Base-by-base conservation (phyloP, 2,329 filamentous ascomycete species). In the Aureobasidium sp. region DNA sequence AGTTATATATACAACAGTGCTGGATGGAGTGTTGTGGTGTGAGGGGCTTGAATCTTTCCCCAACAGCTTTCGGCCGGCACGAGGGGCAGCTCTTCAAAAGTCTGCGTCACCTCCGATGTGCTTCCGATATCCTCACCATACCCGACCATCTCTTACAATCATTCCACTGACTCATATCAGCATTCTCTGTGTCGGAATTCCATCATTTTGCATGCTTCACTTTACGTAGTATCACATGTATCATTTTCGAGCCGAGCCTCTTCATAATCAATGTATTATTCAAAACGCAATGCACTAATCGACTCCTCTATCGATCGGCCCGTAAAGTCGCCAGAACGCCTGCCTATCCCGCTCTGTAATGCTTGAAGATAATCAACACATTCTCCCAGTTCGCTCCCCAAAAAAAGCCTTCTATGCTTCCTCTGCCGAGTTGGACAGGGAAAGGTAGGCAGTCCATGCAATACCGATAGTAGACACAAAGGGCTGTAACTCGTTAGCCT, bases 401-500 rank as follows among this genome's bases (percentile, higher is more conserved):
- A 27, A 11, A 21, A 55, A 21, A 4, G 16, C 51, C 34, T 32
- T 49, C 60, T 64, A 65, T 30, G 79, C 81, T 59, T 93, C 89
- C 63, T 95, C 91, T 3, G 91, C 81, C 5, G 91, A 87, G 76
- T 97, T 97, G 64, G 88, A 90, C 57, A 99, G 82, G 3, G 92
- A 97, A 11, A 99, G 84, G 75, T 97, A 99, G 25, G 92, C 93
- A 11, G 94, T 97, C 94, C 93, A 97, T 37, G 91, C 91, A 69
- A 97, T 97, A 81, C 93, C 93, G 61, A 99, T 78, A 9, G 90
- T 95, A 16, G 93, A 97, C 9, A 97, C 93, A 72, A 99, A 97
- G 0, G 93, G 93, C 92, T 96, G 69, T 47, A 37, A 11, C 11
- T 67, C 60, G 62, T 67, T 30, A 67, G 59, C 21, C 27, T 0